These are phyloP conservation scores for Calocera viscosa DNA, from an alignment of 768 basidiomycete species.

Conservation along the genomic window DNA sequence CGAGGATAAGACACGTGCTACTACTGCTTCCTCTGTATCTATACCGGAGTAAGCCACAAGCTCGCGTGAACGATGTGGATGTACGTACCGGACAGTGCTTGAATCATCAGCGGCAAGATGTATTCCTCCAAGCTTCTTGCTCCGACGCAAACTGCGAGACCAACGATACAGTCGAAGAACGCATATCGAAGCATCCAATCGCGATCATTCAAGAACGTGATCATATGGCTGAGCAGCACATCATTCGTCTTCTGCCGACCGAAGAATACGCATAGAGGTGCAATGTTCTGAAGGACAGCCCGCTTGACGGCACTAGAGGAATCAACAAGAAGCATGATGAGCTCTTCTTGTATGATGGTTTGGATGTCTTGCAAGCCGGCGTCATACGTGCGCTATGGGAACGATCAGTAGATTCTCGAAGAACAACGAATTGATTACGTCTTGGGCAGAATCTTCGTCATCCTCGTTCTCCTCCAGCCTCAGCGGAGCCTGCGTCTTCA, in stretches of 20 bases:
- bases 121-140: conserved; percentile 88
- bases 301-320: conserved; percentile 81
- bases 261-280: conserved; percentile 82
- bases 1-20: conserved; percentile 76
- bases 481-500: conserved; percentile 70
- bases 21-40: conserved; percentile 94
- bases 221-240: conserved; percentile 77
- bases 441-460: conserved; percentile 66
- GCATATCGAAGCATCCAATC: conserved; percentile 86
- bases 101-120: conserved; percentile 91
- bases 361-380: conserved; percentile 76
- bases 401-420: background rate
- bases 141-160: conserved; percentile 88
- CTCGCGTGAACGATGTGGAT: background rate
- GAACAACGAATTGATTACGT: conserved; percentile 37
- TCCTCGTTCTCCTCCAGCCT: conserved; percentile 55
- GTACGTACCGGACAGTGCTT: conserved; percentile 73
- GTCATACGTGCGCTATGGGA: conserved; percentile 73
- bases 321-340: conserved; percentile 77
- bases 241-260: conserved; percentile 91
- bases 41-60: background rate
- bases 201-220: conserved; percentile 63
- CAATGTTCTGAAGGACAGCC: conserved; percentile 75
- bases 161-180: conserved; percentile 92
- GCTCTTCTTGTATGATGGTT: conserved; percentile 70